Percentiles rank a stretch among this genome's conserved stretches.
Evolutionary conservation across 805 yeast genomes (phyloP).

Genomic region (Teunomyces panamensis): DNA sequence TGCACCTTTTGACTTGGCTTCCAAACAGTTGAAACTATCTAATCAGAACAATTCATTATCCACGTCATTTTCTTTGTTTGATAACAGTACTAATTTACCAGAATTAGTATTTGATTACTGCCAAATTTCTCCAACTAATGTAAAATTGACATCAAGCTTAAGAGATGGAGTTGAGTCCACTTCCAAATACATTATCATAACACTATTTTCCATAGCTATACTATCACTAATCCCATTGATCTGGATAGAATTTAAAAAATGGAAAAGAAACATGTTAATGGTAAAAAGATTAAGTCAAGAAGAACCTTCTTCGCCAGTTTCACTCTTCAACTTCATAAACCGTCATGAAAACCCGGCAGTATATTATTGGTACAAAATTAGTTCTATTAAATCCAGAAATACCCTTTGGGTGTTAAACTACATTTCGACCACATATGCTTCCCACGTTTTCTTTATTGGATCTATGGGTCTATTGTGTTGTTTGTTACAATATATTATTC

Average conservation of each 20-base stretch:
- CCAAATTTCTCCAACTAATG: conserved; percentile 35
- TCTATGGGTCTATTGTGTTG: conserved; percentile 55
- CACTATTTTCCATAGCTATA: conserved; percentile 31
- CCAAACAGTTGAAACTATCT: conserved; percentile 24
- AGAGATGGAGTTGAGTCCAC: conserved; percentile 29
- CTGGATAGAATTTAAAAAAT: conserved; percentile 44
- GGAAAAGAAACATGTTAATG: conserved; percentile 39
- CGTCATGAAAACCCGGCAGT: conserved; percentile 5
- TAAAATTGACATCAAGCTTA: conserved; percentile 32
- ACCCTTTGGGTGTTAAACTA: conserved; percentile 25
- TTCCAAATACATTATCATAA: conserved; percentile 39
- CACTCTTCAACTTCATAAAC: conserved; percentile 5
- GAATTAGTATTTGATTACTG: conserved; percentile 28
- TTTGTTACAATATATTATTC: conserved; percentile 50
- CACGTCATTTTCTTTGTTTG: background rate
- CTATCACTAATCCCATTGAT: conserved; percentile 41
- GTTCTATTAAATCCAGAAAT: background rate
- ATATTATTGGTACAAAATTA: conserved; percentile 5
- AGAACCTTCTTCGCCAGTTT: background rate
- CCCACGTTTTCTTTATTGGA: conserved; percentile 50
- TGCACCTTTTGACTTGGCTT: conserved; percentile 56
- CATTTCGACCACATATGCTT: conserved; percentile 51
- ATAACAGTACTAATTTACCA: conserved; percentile 2
- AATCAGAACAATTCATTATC: conserved; percentile 4
- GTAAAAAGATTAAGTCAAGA: conserved; percentile 10